Conservation (phyloP, 257 asterid genomes). For the Nicotiana knightiana region DNA sequence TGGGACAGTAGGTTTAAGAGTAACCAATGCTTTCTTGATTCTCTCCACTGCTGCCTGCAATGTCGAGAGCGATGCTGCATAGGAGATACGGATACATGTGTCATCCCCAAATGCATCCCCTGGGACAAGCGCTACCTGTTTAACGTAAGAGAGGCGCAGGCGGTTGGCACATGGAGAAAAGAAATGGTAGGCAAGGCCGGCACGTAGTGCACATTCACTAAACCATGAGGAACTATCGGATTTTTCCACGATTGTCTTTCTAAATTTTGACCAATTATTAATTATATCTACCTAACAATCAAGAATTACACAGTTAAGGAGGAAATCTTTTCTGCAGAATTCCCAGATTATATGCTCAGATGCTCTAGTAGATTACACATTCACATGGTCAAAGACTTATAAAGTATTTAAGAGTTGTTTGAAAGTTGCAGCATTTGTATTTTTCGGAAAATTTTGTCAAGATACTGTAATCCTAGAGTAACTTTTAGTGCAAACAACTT, state of each 20-base stretch:
- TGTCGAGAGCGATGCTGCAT: slow-evolving; percentile 65
- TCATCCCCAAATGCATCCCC: slow-evolving; percentile 97
- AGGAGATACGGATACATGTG: slow-evolving; percentile 82
- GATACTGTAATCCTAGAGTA: background rate
- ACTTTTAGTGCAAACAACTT: background rate
- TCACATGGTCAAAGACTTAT: background rate
- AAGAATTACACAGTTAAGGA: background rate
- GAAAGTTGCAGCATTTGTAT: background rate
- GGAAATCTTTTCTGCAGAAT: background rate
- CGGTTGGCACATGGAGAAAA: background rate
- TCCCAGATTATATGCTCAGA: background rate
- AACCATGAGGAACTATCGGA: background rate
- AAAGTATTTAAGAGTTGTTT: background rate
- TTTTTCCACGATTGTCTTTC: background rate
- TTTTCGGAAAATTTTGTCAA: background rate
- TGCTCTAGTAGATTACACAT: background rate
- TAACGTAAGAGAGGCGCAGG: background rate
- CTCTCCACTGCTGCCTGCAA: slow-evolving; percentile 65
- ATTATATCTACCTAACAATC: background rate
- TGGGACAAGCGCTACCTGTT: slow-evolving; percentile 87
- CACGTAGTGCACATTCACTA: background rate
- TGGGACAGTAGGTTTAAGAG: slow-evolving; percentile 41
- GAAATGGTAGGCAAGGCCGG: background rate
- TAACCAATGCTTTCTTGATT: slow-evolving; percentile 51
- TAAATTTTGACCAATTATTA: background rate